Evolutionary conservation across 139 green algal genomes (phyloP), one percentile per base, ranked within the genome.

Genomic region (Chlamydomonas eustigma): DNA sequence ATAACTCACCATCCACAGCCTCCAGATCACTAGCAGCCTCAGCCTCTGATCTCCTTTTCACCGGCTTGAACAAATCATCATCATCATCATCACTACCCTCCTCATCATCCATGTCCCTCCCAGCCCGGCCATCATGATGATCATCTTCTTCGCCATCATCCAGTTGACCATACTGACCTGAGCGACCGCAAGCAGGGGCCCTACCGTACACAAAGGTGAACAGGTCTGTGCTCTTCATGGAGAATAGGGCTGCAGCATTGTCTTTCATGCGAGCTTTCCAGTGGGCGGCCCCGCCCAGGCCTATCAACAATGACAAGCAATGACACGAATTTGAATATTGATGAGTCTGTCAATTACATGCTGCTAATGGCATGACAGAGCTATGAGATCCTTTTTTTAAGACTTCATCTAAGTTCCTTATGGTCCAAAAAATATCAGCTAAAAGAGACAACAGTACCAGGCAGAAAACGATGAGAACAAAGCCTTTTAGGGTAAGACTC

Each of bases 21-120:
- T 84, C 76, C 1, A 74, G 78, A 39, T 78, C 79, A 73, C 93
- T 88, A 12, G 78, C 39, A 0, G 78, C 80, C 38, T 93, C 88
- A 39, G 24, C 67, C 68, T 65, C 37, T 38, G 6, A 35, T 2
- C 4, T 70, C 34, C 35, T 33, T 50, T 80, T 73, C 36, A 50
- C 38, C 0, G 81, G 75, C 38, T 73, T 81, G 76, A 87, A 84
- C 36, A 90, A 63, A 22, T 90, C 85, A 2, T 73, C 78, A 3
- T 85, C 83, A 1, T 68, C 52, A 22, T 68, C 52, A 4, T 68
- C 52, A 31, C 84, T 78, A 1, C 85, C 75, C 24, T 70, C 73
- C 37, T 81, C 76, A 4, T 82, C 81, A 12, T 68, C 80, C 30
- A 39, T 77, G 12, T 39, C 80, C 4, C 51, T 65, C 44, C 65